phyloP scores from a whole-genome alignment of 164 flowering plant genomes.

The Magnolia changhungtana region DNA sequence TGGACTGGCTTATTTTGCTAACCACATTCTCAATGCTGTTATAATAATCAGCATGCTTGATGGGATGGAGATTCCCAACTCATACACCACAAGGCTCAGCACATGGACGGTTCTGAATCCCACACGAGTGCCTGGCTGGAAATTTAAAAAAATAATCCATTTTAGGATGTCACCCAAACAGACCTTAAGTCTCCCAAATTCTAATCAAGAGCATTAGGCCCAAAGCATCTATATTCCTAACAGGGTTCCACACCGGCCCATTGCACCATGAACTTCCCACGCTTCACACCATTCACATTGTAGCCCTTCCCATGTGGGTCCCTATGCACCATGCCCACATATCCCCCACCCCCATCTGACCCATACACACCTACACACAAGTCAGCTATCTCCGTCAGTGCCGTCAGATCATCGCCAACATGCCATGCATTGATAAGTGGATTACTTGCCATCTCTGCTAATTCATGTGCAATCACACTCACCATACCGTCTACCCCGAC shows the following conservation, averaged over 20 bases:
- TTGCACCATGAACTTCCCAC: slow-evolving; percentile 55
- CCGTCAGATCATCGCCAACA: slow-evolving; percentile 51
- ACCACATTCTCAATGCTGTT: too few relatives aligned
- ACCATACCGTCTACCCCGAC: slow-evolving; percentile 60
- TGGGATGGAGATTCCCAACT: too few relatives aligned
- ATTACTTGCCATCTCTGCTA: slow-evolving; percentile 54
- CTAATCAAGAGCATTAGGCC: slow-evolving; percentile 64
- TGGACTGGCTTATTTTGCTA: too few relatives aligned
- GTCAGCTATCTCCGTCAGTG: slow-evolving; percentile 64
- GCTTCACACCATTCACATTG: slow-evolving; percentile 52
- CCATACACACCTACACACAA: slow-evolving; percentile 64
- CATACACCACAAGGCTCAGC: too few relatives aligned
- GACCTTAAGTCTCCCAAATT: background rate
- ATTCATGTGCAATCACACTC: slow-evolving; percentile 66
- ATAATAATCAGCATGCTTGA: too few relatives aligned
- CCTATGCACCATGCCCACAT: slow-evolving; percentile 40
- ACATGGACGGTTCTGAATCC: too few relatives aligned
- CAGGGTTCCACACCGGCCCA: slow-evolving; percentile 65
- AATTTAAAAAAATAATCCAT: background rate
- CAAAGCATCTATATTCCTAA: slow-evolving; percentile 43
- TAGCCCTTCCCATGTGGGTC: slow-evolving; percentile 41
- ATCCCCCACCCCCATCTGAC: slow-evolving; percentile 58
- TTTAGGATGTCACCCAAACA: background rate
- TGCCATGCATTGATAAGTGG: slow-evolving; percentile 68
- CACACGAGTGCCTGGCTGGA: too few relatives aligned